Evolutionary conservation across 1,139 yeast genomes (phyloP).

Genomic region (Spencermartinsiella ligniputridi): DNA sequence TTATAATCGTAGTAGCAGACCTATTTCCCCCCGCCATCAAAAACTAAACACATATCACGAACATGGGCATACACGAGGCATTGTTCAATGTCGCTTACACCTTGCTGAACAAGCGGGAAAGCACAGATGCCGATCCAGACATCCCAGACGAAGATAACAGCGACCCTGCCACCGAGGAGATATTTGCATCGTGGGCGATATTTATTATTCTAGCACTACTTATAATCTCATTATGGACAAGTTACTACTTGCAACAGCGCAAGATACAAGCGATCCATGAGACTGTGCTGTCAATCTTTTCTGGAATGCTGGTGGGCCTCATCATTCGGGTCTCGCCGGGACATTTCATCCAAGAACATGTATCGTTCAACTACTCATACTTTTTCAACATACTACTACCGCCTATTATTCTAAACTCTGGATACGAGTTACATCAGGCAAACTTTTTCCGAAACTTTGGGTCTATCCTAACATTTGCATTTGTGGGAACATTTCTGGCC

Average conservation of each 20-base stretch:
- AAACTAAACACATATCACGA: no score
- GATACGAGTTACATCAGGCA: conserved; percentile 93
- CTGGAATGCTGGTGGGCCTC: conserved; percentile 94
- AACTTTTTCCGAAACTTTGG: conserved; percentile 92
- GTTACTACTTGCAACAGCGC: conserved; percentile 86
- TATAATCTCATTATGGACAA: conserved; percentile 90
- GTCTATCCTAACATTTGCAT: conserved; percentile 88
- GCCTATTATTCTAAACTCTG: conserved; percentile 93
- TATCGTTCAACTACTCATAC: conserved; percentile 89
- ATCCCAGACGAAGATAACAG: conserved; percentile 54
- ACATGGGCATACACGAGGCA: neutral
- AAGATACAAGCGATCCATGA: conserved; percentile 94
- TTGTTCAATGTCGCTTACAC: conserved; percentile 1
- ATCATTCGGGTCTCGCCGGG: conserved; percentile 90
- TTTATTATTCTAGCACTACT: conserved; percentile 77
- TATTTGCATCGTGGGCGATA: conserved; percentile 95
- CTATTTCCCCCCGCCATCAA: no score
- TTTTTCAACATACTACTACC: conserved; percentile 93
- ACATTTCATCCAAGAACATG: conserved; percentile 94
- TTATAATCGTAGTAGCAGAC: no score
- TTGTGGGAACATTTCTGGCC: conserved; percentile 92
- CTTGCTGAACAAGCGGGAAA: conserved; percentile 27
- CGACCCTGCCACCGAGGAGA: conserved; percentile 95
- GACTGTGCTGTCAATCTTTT: conserved; percentile 90
- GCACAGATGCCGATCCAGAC: conserved; percentile 39